Evolutionary conservation across 805 yeast species (phyloP).

Genomic region (Schizosaccharomyces cryophilus): DNA sequence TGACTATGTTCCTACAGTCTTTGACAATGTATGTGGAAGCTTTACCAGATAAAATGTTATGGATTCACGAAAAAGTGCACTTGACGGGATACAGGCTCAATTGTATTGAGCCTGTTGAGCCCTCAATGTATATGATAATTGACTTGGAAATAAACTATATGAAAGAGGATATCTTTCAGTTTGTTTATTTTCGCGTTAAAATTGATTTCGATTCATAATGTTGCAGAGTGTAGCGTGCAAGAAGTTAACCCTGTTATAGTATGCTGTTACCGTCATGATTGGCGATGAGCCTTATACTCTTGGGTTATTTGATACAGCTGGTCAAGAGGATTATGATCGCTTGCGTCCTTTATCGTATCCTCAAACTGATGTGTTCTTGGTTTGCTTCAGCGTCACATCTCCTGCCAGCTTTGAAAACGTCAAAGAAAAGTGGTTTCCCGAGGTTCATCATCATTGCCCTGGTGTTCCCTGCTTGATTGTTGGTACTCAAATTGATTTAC

Average conservation of each 20-base stretch:
- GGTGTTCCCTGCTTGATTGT: conserved; percentile 80
- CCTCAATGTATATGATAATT: background rate
- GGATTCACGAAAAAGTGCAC: background rate
- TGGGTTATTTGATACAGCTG: conserved; percentile 96
- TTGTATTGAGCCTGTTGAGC: background rate
- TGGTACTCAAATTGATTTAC: conserved; percentile 86
- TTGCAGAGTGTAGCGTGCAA: too few species aligned
- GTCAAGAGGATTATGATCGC: conserved; percentile 97
- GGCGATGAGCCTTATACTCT: conserved; percentile 95
- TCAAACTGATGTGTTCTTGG: conserved; percentile 85
- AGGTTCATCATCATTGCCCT: conserved; percentile 93
- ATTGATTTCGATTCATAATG: too few species aligned
- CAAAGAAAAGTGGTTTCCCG: conserved; percentile 96
- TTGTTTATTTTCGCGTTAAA: too few species aligned
- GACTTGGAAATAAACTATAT: background rate
- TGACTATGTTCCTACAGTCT: conserved; percentile 75
- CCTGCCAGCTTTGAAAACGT: conserved; percentile 96
- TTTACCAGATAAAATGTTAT: background rate
- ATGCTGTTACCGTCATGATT: conserved; percentile 82
- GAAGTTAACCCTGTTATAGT: conserved; percentile 10
- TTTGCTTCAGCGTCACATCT: conserved; percentile 86
- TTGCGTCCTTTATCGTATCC: conserved; percentile 91
- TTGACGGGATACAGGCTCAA: background rate
- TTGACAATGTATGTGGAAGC: conserved; percentile 11
- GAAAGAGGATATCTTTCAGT: too few species aligned